Base-by-base conservation (phyloP, 2,329 filamentous ascomycete species). In the Paecilomyces sp. region DNA sequence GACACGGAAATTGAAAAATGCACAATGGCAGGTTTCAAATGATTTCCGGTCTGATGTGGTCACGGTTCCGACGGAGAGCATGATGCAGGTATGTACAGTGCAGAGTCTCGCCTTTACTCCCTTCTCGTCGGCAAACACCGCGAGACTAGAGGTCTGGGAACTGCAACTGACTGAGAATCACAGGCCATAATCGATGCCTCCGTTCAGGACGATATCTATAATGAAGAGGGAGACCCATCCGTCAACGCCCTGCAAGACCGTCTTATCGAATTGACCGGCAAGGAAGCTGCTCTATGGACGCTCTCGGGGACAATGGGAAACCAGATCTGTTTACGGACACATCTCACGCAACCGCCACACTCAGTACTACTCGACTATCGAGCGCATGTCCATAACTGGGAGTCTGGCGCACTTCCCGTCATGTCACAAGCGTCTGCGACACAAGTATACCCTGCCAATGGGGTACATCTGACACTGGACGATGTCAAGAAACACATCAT, bases 221-320 rank as follows among this genome's bases (percentile, higher is more conserved):
- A 70, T 47, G 70, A 74, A 62, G 68, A 65, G n/a, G 65, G 66
- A 25, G 68, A 70, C 28, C 54, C 56, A 11, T 65, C 66, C 3
- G 68, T 71, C 12, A 70, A 65, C 9, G 60, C 62, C 5, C 68
- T 75, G 25, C 67, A 76, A 59, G 60, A 67, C 18, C 67, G 69
- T 28, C 62, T 76, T 36, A 65, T 67, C 3, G 62, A 63, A 18
- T 57, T 75, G 1, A 71, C 70, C 1, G 73, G 73, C 25, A 71
- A 70, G 58, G 70, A 75, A 56, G 69, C 67, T 9, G 68, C 67
- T 1, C 62, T 76, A 3, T 73, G 72, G 60, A 66, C 69, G 24
- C 58, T 73, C 15, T 74, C 74, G 6, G 71, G 74, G 1, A 76
- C 73, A n/a, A 73, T 74, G 72, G 72, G 72, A n/a, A 76, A 76